Percentiles rank a stretch among this genome's conserved stretches.
These are phyloP conservation scores for Boletus insuetus DNA, from an alignment of 768 basidiomycete species.

Conservation along the genomic window DNA sequence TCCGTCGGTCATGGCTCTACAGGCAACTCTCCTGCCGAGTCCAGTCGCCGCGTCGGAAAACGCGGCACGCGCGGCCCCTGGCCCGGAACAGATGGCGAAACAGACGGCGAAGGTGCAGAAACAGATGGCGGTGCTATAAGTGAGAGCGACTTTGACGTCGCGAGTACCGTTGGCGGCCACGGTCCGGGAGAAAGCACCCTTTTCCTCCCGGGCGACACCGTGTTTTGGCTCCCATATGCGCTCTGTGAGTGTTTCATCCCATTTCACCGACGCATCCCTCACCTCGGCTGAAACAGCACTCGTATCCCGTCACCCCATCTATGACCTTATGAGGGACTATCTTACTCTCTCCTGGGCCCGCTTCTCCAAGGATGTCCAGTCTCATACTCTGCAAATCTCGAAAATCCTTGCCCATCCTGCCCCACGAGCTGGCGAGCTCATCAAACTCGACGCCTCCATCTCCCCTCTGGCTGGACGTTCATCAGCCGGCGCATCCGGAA, in stretches of 20 bases:
- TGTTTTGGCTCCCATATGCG: conserved; percentile 94
- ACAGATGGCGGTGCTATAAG: conserved; percentile 75
- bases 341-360: conserved; percentile 95
- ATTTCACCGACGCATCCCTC: conserved; percentile 1
- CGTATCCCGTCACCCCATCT: conserved; percentile 90
- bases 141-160: conserved; percentile 84
- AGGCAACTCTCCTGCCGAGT: conserved; percentile 46
- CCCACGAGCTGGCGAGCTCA: conserved; percentile 81
- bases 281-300: conserved; percentile 48
- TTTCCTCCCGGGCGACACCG: conserved; percentile 85
- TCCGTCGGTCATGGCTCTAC: conserved; percentile 44
- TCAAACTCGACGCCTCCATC: conserved; percentile 81
- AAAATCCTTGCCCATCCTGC: conserved; percentile 87
- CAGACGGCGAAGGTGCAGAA: conserved; percentile 67
- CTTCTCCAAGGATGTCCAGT: conserved; percentile 91
- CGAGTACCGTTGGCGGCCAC: conserved; percentile 70
- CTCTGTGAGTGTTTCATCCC: conserved; percentile 56
- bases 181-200: conserved; percentile 86
- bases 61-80: conserved; percentile 67
- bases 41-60: conserved; percentile 57
- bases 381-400: conserved; percentile 86
- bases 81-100: conserved; percentile 65
- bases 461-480: conserved; percentile 43
- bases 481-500: conserved; percentile 38
- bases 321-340: conserved; percentile 93